These are phyloP conservation scores for Sclerotinia minor DNA, from an alignment of 2,329 filamentous ascomycete species.

Conservation along the genomic window DNA sequence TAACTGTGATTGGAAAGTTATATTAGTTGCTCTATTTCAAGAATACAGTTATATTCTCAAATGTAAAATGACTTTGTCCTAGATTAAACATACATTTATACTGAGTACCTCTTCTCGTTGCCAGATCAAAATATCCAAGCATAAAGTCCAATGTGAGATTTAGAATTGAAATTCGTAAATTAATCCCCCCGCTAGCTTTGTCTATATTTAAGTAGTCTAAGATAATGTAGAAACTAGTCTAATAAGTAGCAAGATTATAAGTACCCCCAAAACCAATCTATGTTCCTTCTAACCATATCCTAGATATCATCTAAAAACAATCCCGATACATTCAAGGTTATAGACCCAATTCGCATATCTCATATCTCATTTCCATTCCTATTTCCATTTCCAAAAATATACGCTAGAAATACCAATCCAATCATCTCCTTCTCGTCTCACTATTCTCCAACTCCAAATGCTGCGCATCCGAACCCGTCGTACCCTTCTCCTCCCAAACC, in stretches of 20 bases:
- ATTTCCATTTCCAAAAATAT: not conserved
- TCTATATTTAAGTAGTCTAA: not conserved
- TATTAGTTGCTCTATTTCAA: no score
- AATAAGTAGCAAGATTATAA: not conserved
- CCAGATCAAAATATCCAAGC: no score
- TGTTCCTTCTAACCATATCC: not conserved
- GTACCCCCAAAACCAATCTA: not conserved
- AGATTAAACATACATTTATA: no score
- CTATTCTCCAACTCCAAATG: constrained; percentile 10
- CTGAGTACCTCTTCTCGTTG: no score
- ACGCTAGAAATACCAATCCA: not conserved
- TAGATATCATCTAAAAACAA: not conserved
- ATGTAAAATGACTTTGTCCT: no score
- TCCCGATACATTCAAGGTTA: not conserved
- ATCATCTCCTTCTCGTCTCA: not conserved
- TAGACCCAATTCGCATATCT: no score
- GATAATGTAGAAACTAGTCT: not conserved
- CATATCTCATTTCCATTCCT: no score
- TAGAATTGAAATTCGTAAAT: not conserved
- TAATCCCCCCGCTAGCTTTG: not conserved
- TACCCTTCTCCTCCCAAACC: constrained; percentile 20
- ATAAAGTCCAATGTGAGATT: no score
- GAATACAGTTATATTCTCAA: no score
- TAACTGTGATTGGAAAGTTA: no score
- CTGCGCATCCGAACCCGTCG: not conserved